phyloP scores from a whole-genome alignment of 2,329 filamentous ascomycete species.

The Phaeosphaeriaceae sp. region DNA sequence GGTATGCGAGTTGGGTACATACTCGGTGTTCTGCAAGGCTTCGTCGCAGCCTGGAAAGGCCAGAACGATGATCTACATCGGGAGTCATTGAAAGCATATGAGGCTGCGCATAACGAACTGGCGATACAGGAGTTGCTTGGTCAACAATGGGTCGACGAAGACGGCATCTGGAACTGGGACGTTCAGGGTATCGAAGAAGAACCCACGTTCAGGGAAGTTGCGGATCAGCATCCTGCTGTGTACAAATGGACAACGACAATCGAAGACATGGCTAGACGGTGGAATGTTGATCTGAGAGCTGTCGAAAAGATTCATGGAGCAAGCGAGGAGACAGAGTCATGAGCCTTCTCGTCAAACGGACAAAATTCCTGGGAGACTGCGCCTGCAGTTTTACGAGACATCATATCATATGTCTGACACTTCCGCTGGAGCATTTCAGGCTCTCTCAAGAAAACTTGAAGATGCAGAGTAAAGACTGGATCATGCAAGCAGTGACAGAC shows the following conservation, averaged over 20 bases:
- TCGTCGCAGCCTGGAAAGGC: constrained; percentile 60
- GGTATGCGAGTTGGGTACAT: constrained; percentile 77
- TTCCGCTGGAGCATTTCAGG: too few relatives aligned
- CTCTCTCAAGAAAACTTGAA: too few relatives aligned
- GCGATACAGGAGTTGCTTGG: constrained; percentile 69
- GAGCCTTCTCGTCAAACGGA: constrained; percentile 1
- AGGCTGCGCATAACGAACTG: constrained; percentile 64
- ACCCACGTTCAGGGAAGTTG: constrained; percentile 56
- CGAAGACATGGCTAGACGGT: constrained; percentile 51
- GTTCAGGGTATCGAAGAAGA: constrained; percentile 51
- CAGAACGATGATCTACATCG: constrained; percentile 32
- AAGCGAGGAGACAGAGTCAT: constrained; percentile 41
- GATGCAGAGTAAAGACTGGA: neutral
- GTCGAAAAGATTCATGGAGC: constrained; percentile 43
- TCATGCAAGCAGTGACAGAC: neutral
- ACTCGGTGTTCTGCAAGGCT: constrained; percentile 77
- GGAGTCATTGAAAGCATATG: constrained; percentile 41
- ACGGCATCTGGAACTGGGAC: constrained; percentile 74
- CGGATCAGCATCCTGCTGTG: constrained; percentile 71
- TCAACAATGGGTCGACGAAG: constrained; percentile 69
- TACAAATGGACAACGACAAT: constrained; percentile 64
- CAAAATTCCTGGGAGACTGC: too few relatives aligned
- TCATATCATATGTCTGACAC: too few relatives aligned
- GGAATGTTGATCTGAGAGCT: constrained; percentile 48
- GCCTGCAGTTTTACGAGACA: too few relatives aligned